Percentiles rank a stretch among this genome's conserved stretches.
Conservation (phyloP, 495 filamentous ascomycete species). For the Trichoderma erinaceum region DNA sequence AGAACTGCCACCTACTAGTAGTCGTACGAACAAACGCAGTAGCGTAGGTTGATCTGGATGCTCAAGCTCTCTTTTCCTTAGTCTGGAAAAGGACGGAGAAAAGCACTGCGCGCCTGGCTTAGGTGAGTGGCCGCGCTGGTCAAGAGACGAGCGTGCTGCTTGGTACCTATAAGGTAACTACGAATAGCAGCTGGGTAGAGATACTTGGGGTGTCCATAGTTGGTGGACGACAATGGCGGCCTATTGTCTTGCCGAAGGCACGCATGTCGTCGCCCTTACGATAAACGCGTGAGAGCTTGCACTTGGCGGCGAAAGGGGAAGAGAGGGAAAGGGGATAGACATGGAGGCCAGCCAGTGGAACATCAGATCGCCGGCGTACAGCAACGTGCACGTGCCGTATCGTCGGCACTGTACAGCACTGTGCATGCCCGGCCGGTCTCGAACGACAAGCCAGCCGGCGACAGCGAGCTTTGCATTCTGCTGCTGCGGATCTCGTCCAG, state of each 20-base stretch:
- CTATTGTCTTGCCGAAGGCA: slow-evolving; percentile 7
- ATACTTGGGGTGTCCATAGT: no score
- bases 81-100: no score
- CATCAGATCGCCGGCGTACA: not conserved
- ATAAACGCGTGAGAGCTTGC: not conserved
- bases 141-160: no score
- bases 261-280: slow-evolving; percentile 4
- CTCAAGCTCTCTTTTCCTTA: not conserved
- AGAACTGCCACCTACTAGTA: not conserved
- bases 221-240: not conserved
- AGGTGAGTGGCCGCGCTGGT: no score
- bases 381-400: not conserved
- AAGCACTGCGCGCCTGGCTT: no score
- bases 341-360: slow-evolving; percentile 8
- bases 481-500: not conserved
- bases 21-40: not conserved
- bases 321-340: slow-evolving; percentile 6
- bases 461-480: not conserved
- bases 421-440: not conserved
- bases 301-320: slow-evolving; percentile 2
- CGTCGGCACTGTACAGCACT: no score
- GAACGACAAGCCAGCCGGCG: not conserved
- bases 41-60: not conserved
- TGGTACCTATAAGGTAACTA: no score
- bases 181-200: no score